A percentile compares a stretch with the other conserved stretches of the same genome.
Evolutionary conservation across 805 yeast genomes (phyloP).

Genomic region (Hanseniaspora taiwanica): DNA sequence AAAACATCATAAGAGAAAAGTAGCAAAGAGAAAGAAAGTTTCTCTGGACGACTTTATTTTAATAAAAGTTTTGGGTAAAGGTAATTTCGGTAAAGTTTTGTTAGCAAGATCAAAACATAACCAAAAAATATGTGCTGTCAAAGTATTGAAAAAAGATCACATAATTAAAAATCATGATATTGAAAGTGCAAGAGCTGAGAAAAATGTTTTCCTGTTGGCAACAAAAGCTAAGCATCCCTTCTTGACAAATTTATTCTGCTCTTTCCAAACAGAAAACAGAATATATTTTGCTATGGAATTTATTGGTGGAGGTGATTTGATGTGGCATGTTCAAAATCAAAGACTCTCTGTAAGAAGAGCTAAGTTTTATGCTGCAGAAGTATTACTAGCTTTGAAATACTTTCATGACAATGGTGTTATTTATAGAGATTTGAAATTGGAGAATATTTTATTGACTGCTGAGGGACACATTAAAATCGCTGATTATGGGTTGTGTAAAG

Average conservation of each 20-base stretch:
- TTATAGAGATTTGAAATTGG: conserved; percentile 91
- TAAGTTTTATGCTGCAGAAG: conserved; percentile 95
- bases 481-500: conserved; percentile 96
- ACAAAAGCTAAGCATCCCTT: conserved; percentile 89
- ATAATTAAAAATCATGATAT: conserved; percentile 93
- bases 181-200: conserved; percentile 88
- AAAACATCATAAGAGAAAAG: conserved; percentile 16
- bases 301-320: conserved; percentile 93
- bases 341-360: conserved; percentile 84
- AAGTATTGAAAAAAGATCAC: conserved; percentile 90
- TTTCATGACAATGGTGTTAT: conserved; percentile 94
- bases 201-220: conserved; percentile 73
- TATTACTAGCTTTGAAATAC: conserved; percentile 75
- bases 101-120: conserved; percentile 86
- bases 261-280: conserved; percentile 96
- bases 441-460: conserved; percentile 77
- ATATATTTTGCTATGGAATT: conserved; percentile 98
- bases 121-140: conserved; percentile 78
- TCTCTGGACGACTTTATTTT: conserved; percentile 93
- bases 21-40: conserved; percentile 49
- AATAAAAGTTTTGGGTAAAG: conserved; percentile 91
- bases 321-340: conserved; percentile 97
- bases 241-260: conserved; percentile 77
- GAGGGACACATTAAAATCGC: conserved; percentile 94
- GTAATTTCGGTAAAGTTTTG: conserved; percentile 98